phyloP scores from a whole-genome alignment of 75 land plant species.

The Pinus albicaulis region DNA sequence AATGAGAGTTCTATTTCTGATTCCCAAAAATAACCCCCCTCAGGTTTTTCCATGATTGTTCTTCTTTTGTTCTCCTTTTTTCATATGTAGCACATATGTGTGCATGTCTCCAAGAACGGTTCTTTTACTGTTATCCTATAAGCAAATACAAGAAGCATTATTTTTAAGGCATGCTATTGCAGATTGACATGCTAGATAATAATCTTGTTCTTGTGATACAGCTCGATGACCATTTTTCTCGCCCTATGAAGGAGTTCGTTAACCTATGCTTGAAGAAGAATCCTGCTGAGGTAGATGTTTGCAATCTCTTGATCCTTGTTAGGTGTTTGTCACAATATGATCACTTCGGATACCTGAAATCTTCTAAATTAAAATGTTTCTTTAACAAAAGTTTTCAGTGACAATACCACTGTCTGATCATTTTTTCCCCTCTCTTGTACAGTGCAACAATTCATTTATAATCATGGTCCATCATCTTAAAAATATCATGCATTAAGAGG shows the following conservation, averaged over 20 bases:
- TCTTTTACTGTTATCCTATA: neutral
- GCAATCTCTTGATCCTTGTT: neutral
- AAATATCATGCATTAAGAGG: too few species aligned
- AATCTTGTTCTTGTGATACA: conserved; percentile 29
- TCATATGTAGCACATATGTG: neutral
- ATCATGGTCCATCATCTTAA: too few species aligned
- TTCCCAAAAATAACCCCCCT: conserved; percentile 96
- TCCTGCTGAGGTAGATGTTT: conserved; percentile 74
- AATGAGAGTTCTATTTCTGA: conserved; percentile 97
- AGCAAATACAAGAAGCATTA: neutral
- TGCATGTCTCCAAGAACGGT: neutral
- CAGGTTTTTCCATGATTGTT: conserved; percentile 55
- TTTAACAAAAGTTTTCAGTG: neutral
- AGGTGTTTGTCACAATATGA: neutral
- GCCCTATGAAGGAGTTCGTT: conserved; percentile 95
- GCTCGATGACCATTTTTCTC: conserved; percentile 99
- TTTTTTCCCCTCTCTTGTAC: too few species aligned
- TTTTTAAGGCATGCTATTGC: neutral
- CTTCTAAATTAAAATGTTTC: neutral
- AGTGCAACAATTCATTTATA: too few species aligned
- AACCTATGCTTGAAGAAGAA: conserved; percentile 83
- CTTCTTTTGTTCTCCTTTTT: neutral
- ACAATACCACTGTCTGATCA: neutral
- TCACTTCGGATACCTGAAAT: neutral
- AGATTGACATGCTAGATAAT: neutral